Base-by-base conservation (phyloP, 345 rosid species). In the Eucalyptus pauciflora region DNA sequence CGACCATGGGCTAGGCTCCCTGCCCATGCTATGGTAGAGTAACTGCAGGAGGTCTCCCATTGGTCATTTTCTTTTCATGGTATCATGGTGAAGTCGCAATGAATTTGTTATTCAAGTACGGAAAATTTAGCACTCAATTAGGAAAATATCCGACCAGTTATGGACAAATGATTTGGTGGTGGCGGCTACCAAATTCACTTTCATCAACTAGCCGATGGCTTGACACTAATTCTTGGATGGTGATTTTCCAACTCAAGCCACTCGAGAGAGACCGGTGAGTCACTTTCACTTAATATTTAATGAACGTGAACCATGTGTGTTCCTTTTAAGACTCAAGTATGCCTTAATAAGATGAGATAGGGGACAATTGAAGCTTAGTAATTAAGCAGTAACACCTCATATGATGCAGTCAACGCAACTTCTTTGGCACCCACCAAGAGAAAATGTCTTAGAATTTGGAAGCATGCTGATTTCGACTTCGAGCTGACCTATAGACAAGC, bases 21-120 rank as follows among this genome's bases (percentile, higher is more conserved):
- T 62, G 60, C 96, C 99, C 99, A 98, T 7, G 98, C 98, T 93
- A 98, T 95, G 18, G 97, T 96, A 62, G 99, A 98, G 91, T 98
- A 96, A 64, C 99, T 97, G 95, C 93, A 88, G 52, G 46, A 50
- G 62, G 24, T 14, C 41, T 64, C 76, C 33, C 41, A n/a, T 64
- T n/a, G 17, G 37, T 64, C 76, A 64, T n/a, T 18, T 14, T 64
- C 31, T 64, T 64, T 64, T 64, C 37, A 64, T n/a, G 76, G 20
- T n/a, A 15, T 64, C 37, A 15, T 64, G 71, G 71, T n/a, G 41
- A 64, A n/a, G 33, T n/a, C 76, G 41, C 76, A 64, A n/a, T 2
- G 41, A 64, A 64, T 64, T 64, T 64, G 41, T n/a, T n/a, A 64
- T 64, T n/a, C 1, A 2, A 64, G 76, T n/a, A n/a, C 76, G 33